Base-by-base conservation (phyloP, 2,329 filamentous ascomycete species). In the Nemania serpens region DNA sequence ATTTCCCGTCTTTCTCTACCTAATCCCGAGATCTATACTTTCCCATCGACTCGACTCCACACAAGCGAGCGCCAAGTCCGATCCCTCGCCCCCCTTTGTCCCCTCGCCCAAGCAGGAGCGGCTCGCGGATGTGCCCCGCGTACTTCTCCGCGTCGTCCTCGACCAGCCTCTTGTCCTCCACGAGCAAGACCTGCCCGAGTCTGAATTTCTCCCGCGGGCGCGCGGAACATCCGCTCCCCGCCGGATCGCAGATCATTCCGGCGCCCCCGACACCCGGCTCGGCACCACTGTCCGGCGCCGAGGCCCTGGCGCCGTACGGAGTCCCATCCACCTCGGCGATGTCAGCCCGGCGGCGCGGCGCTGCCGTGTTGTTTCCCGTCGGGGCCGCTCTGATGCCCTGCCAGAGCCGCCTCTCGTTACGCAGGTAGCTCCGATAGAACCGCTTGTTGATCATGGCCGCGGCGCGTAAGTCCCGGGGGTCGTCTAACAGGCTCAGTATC, bases 391-490 rank as follows among this genome's bases (percentile, higher is more conserved):
- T 18, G 13, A 61, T 36, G 1, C 49, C 46, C 37, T 50, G 54
- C 25, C 25, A 25, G 1, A 63, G 60, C 45, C 36, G 39, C 52
- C 45, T 20, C 41, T 58, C 34, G 42, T 65, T 42, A 15, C 56
- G 53, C 37, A 37, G 13, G 36, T 64, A 62, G 25, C 48, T 56
- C 43, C 43, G 52, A 41, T 81, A 82, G 62, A 81, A 82, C 3
- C 68, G 69, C 42, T 74, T 75, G 59, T 75, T 79, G 20, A 76
- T 71, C 72, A 78, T 74, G 0, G 81, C 81, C 0, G 76, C 73
- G 1, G 76, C 71, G 47, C 77, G 75, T 10, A 83, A 68, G 62
- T 83, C 80, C 1, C 76, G 71, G 5, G 79, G 65, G 12, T 75
- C 70, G 4, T 76, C 76, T 2, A 82, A 63, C 2, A 76, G 68